Percentiles rank a stretch among this genome's conserved stretches.
These are phyloP conservation scores for Ogataea minuta DNA, from an alignment of 805 yeast species.

Conservation along the genomic window DNA sequence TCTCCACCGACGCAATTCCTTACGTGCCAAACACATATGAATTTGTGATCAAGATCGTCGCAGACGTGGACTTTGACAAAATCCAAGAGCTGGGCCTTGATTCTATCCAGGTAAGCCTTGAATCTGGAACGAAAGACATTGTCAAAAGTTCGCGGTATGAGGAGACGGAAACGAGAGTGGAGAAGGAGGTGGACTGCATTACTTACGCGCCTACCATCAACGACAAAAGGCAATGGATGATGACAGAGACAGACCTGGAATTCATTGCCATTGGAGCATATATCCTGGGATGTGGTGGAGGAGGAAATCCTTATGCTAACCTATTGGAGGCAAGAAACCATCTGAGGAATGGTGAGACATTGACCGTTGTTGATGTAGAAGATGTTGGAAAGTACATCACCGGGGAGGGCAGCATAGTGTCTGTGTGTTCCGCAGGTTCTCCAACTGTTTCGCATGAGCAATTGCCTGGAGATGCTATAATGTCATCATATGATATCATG, in stretches of 20 bases:
- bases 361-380: constrained; percentile 37
- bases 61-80: constrained; percentile 42
- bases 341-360: constrained; percentile 35
- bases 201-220: constrained; percentile 34
- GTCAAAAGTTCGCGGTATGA: constrained; percentile 14
- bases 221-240: constrained; percentile 36
- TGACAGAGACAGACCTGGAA: constrained; percentile 43
- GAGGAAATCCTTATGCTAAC: constrained; percentile 46
- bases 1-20: constrained; percentile 33
- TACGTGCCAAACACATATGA: constrained; percentile 35
- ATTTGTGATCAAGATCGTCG: constrained; percentile 40
- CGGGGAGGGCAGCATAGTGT: constrained; percentile 31
- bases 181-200: constrained; percentile 26
- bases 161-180: constrained; percentile 14
- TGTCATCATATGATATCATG: constrained; percentile 31
- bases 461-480: constrained; percentile 39
- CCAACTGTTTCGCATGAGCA: constrained; percentile 48
- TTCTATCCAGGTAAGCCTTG: neutral
- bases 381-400: constrained; percentile 29
- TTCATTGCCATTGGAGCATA: constrained; percentile 42
- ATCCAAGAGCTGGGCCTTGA: constrained; percentile 4
- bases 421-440: constrained; percentile 43
- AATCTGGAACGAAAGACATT: constrained; percentile 14
- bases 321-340: constrained; percentile 36
- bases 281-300: constrained; percentile 52